phyloP scores from a whole-genome alignment of 345 rosid species.

The Hibiscus mutabilis region DNA sequence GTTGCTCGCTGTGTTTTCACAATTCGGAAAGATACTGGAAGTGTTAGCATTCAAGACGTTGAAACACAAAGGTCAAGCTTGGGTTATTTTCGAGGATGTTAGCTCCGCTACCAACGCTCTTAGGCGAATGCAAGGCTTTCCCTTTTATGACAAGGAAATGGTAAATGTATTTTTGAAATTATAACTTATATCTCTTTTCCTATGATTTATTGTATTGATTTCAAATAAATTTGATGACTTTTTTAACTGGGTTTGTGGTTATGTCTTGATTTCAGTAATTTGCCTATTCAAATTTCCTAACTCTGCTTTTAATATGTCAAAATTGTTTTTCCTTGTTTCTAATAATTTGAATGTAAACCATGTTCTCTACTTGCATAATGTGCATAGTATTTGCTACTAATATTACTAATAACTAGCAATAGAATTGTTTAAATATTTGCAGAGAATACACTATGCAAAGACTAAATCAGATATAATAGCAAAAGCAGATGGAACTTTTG shows the following conservation, averaged over 20 bases:
- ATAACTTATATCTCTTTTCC: not conserved
- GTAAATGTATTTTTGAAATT: conserved; percentile 22
- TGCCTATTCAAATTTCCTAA: not conserved
- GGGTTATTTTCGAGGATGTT: conserved; percentile 83
- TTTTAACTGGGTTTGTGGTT: not conserved
- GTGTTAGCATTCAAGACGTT: conserved; percentile 87
- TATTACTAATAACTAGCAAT: not conserved
- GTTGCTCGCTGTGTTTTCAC: conserved; percentile 79
- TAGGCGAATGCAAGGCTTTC: conserved; percentile 83
- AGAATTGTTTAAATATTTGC: conserved; percentile 11
- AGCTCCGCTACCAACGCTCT: conserved; percentile 70
- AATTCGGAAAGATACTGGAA: conserved; percentile 90
- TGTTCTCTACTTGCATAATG: not conserved
- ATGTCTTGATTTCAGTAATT: not conserved
- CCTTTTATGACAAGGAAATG: conserved; percentile 92
- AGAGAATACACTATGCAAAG: conserved; percentile 95
- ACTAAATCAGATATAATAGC: conserved; percentile 88
- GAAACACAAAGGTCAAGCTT: conserved; percentile 99
- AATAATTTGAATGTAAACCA: not conserved
- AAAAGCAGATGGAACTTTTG: conserved; percentile 97
- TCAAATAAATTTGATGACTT: not conserved
- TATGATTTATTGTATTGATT: not conserved
- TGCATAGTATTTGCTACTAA: not conserved
- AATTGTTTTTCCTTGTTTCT: not conserved
- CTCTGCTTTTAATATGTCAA: not conserved